Evolutionary conservation across 2,329 filamentous ascomycete genomes (phyloP).

Genomic region (Myrmaecium sp.): DNA sequence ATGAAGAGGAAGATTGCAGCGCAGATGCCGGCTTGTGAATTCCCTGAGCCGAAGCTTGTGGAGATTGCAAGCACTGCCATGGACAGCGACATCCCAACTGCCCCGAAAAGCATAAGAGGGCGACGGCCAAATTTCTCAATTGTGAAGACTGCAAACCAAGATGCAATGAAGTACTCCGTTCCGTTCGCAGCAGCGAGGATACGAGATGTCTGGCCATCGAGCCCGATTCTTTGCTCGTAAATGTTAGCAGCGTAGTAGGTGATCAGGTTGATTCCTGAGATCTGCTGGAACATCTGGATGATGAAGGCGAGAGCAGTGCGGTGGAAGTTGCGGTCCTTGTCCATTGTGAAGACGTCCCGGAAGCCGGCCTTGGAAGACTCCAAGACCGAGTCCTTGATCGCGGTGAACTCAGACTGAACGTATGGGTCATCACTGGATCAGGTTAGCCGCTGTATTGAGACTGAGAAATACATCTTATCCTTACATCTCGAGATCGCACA

Average conservation of each 20-base stretch:
- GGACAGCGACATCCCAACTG: constrained; percentile 16
- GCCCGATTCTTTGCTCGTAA: constrained; percentile 24
- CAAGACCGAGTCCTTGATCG: constrained; percentile 20
- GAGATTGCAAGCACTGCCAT: constrained; percentile 19
- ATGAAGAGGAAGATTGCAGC: constrained; percentile 72
- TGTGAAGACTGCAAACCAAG: constrained; percentile 25
- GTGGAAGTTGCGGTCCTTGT: constrained; percentile 38
- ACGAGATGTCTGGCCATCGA: constrained; percentile 17
- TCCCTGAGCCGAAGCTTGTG: constrained; percentile 10
- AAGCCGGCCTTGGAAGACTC: constrained; percentile 31
- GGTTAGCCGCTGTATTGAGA: constrained; percentile 8
- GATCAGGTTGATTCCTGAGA: constrained; percentile 17
- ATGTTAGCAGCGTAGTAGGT: constrained; percentile 23
- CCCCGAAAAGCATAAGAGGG: constrained; percentile 21
- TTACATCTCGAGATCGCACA: constrained; percentile 10
- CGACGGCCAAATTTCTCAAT: constrained; percentile 22
- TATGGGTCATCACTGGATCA: constrained; percentile 18
- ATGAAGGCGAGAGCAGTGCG: constrained; percentile 38
- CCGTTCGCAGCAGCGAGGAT: constrained; percentile 23
- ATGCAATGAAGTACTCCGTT: constrained; percentile 24
- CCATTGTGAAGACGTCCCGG: constrained; percentile 41
- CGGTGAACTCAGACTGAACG: constrained; percentile 18
- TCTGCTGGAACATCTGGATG: constrained; percentile 39
- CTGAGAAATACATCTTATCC: constrained; percentile 15
- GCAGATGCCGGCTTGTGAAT: constrained; percentile 4